Evolutionary conservation across 2,329 filamentous ascomycete genomes (phyloP).

Genomic region (Talaromyces sp.): DNA sequence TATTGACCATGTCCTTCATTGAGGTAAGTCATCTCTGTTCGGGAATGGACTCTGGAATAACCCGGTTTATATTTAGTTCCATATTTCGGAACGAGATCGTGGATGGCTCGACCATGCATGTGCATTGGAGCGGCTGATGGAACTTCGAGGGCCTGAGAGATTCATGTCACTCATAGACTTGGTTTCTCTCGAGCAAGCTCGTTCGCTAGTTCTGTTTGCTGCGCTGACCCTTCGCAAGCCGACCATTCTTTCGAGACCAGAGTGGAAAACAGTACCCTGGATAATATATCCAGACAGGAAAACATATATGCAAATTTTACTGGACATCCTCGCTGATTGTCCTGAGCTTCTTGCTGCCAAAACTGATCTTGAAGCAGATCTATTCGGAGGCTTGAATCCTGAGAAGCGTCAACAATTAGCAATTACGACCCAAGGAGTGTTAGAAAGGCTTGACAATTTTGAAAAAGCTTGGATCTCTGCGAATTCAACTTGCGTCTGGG

Average conservation of each 20-base stretch:
- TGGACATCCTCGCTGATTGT: slow-evolving; percentile 5
- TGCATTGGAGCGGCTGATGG: background rate
- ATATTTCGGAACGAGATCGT: slow-evolving; percentile 3
- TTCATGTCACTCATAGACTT: slow-evolving; percentile 4
- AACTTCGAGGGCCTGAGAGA: background rate
- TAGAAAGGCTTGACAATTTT: background rate
- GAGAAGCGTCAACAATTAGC: background rate
- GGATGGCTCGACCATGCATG: background rate
- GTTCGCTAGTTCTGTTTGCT: background rate
- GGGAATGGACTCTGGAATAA: too few species aligned
- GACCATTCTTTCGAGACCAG: background rate
- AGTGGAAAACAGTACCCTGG: slow-evolving; percentile 1
- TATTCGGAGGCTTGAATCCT: background rate
- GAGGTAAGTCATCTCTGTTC: too few species aligned
- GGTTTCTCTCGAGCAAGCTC: slow-evolving; percentile 1
- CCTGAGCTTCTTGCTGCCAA: background rate
- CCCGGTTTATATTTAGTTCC: too few species aligned
- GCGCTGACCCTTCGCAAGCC: background rate
- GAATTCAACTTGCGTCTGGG: background rate
- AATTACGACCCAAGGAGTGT: background rate
- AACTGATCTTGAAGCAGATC: background rate
- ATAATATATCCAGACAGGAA: background rate
- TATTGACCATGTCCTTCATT: background rate
- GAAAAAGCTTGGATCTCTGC: background rate
- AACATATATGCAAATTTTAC: background rate